These are phyloP conservation scores for Lentinula boryana DNA, from an alignment of 768 basidiomycete species.

Conservation along the genomic window DNA sequence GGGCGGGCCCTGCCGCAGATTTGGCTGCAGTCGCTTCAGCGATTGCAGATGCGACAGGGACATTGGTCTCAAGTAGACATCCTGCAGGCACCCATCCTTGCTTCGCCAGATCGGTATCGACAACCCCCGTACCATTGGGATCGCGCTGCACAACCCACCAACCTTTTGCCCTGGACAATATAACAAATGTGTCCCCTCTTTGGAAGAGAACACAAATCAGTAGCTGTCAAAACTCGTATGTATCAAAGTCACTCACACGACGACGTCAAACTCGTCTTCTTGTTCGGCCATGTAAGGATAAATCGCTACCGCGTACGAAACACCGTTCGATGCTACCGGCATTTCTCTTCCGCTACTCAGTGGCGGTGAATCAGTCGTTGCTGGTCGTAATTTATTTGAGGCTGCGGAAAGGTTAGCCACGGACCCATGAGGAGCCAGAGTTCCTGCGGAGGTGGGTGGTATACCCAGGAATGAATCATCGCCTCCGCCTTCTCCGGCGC, in stretches of 20 bases:
- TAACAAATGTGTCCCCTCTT: conserved; percentile 91
- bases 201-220: neutral
- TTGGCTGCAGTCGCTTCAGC: conserved; percentile 73
- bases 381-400: neutral
- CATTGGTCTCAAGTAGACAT: conserved; percentile 88
- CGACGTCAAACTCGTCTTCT: conserved; percentile 97
- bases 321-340: conserved; percentile 39
- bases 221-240: neutral
- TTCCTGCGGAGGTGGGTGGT: conserved; percentile 2
- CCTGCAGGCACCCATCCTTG: conserved; percentile 99
- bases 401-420: neutral
- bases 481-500: conserved; percentile 31
- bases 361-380: conserved; percentile 3
- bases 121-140: conserved; percentile 73
- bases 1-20: conserved; percentile 29
- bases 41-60: conserved; percentile 84
- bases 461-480: conserved; percentile 10
- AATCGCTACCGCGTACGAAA: conserved; percentile 95
- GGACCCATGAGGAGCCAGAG: neutral
- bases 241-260: conserved; percentile 63
- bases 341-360: conserved; percentile 27
- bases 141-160: conserved; percentile 99
- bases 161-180: conserved; percentile 88
- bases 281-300: conserved; percentile 99
- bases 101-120: conserved; percentile 70